phyloP scores from a whole-genome alignment of 176 grass and related monocot genomes.

The Bolboschoenus planiculmis region DNA sequence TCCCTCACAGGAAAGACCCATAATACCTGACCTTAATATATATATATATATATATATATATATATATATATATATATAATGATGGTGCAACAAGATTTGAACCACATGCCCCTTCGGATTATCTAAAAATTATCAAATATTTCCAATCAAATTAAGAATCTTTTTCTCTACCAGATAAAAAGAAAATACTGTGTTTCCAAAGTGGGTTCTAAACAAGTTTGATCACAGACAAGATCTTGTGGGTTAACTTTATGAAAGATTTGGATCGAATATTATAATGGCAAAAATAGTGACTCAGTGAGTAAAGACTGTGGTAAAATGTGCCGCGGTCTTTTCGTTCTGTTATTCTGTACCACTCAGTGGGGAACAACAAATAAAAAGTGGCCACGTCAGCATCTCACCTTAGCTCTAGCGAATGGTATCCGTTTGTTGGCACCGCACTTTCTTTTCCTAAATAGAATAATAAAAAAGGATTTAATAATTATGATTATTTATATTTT shows the following conservation, averaged over 20 bases:
- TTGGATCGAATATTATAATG: slow-evolving; percentile 12
- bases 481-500: too few relatives aligned
- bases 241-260: background rate
- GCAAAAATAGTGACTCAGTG: background rate
- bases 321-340: background rate
- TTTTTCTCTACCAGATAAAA: background rate
- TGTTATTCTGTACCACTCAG: background rate
- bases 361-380: background rate
- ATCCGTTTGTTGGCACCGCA: too few relatives aligned
- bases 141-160: background rate
- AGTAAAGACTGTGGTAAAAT: background rate
- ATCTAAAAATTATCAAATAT: background rate
- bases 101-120: background rate
- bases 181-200: background rate
- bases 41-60: too few relatives aligned
- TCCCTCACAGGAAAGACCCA: too few relatives aligned
- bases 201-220: background rate
- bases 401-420: background rate
- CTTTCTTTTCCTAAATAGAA: too few relatives aligned
- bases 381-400: background rate
- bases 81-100: background rate
- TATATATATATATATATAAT: too few relatives aligned
- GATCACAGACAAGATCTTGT: background rate
- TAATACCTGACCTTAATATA: too few relatives aligned
- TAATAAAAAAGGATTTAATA: too few relatives aligned